Conservation (phyloP, 257 asterid genomes). For the Craterostigma plantagineum region DNA sequence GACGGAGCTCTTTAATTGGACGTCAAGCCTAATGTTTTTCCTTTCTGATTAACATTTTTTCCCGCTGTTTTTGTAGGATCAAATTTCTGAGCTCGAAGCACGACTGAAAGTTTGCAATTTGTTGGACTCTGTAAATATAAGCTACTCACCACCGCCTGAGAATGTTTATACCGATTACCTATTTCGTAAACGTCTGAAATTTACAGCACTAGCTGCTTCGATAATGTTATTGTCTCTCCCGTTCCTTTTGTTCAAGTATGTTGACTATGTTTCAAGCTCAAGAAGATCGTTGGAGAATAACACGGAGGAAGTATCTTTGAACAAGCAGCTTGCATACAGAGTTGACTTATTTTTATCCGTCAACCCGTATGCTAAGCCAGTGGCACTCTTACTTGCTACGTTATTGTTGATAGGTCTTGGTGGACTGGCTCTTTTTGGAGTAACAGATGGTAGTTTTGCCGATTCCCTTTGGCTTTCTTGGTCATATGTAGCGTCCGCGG, state of each 20-base stretch:
- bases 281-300: slow-evolving; percentile 37
- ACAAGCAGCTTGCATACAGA: slow-evolving; percentile 62
- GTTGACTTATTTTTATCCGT: slow-evolving; percentile 62
- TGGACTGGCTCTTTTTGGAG: slow-evolving; percentile 74
- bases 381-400: slow-evolving; percentile 67
- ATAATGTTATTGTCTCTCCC: slow-evolving; percentile 42
- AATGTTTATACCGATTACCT: slow-evolving; percentile 12
- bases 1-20: background rate
- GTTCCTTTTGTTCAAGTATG: slow-evolving; percentile 45
- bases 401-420: slow-evolving; percentile 56
- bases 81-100: slow-evolving; percentile 34
- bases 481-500: slow-evolving; percentile 82
- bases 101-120: slow-evolving; percentile 29
- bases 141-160: slow-evolving; percentile 10
- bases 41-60: background rate
- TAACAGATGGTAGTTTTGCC: slow-evolving; percentile 54
- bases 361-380: slow-evolving; percentile 73
- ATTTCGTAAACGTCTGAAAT: slow-evolving; percentile 27
- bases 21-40: slow-evolving; percentile 1
- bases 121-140: slow-evolving; percentile 20
- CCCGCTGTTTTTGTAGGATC: slow-evolving; percentile 44
- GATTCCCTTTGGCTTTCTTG: slow-evolving; percentile 79
- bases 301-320: slow-evolving; percentile 50
- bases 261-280: slow-evolving; percentile 35
- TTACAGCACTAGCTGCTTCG: slow-evolving; percentile 36